A percentile compares a stretch with the other conserved stretches of the same genome.
These are phyloP conservation scores for Phaeosphaeriaceae sp. DNA, from an alignment of 2,329 filamentous ascomycete species.

Conservation along the genomic window DNA sequence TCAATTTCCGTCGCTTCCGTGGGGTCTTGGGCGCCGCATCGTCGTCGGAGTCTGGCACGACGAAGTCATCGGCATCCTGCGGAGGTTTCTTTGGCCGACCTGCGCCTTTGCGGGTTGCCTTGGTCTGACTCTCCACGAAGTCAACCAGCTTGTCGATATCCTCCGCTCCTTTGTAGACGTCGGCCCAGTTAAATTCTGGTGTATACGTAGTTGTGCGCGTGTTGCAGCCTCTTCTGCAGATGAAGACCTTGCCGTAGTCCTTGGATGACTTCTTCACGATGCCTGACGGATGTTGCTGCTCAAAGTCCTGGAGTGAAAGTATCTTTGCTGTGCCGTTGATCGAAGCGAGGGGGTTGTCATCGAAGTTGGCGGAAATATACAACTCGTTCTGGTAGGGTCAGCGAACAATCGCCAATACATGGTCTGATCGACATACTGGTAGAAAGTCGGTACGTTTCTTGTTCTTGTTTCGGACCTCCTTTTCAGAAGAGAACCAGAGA, in stretches of 20 bases:
- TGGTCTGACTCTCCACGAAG: slow-evolving; percentile 74
- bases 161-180: slow-evolving; percentile 74
- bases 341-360: slow-evolving; percentile 83
- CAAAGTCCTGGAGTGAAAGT: slow-evolving; percentile 75
- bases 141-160: slow-evolving; percentile 71
- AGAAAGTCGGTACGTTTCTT: slow-evolving; percentile 84
- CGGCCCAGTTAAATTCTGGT: slow-evolving; percentile 90
- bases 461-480: slow-evolving; percentile 82
- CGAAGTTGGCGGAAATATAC: slow-evolving; percentile 87
- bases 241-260: slow-evolving; percentile 83
- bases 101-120: slow-evolving; percentile 66
- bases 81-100: slow-evolving; percentile 40
- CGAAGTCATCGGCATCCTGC: slow-evolving; percentile 54
- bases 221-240: slow-evolving; percentile 90
- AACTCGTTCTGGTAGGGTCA: slow-evolving; percentile 74
- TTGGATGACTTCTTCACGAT: slow-evolving; percentile 74
- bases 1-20: slow-evolving; percentile 57
- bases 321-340: slow-evolving; percentile 90
- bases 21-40: slow-evolving; percentile 53
- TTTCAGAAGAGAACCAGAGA: slow-evolving; percentile 94
- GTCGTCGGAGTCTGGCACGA: slow-evolving; percentile 51
- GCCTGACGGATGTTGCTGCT: slow-evolving; percentile 73
- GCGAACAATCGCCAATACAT: slow-evolving; percentile 2
- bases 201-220: slow-evolving; percentile 89
- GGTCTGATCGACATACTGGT: slow-evolving; percentile 56